These are phyloP conservation scores for Lasiodiplodia sp. DNA, from an alignment of 2,329 filamentous ascomycete genomes.

Conservation along the genomic window DNA sequence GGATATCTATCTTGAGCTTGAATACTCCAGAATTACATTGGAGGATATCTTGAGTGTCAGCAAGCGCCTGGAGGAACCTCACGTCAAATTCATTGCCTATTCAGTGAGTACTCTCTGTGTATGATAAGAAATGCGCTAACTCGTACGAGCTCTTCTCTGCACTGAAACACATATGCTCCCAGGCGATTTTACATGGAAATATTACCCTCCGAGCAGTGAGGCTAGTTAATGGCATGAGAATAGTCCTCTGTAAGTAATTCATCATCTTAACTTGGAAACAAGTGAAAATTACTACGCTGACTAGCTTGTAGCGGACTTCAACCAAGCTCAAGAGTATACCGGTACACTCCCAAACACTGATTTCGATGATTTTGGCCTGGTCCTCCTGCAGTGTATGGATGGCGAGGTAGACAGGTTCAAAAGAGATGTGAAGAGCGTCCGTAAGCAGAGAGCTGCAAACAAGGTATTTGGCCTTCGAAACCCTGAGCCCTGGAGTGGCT, in stretches of 20 bases:
- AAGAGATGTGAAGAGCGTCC: not conserved
- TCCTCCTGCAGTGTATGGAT: not conserved
- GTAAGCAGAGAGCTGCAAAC: not conserved
- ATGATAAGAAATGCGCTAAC: not conserved
- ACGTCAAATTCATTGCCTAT: not conserved
- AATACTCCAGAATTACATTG: not conserved
- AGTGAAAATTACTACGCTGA: slow-evolving; percentile 1
- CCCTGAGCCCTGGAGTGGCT: not conserved
- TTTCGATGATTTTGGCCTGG: not conserved
- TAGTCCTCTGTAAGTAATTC: not conserved
- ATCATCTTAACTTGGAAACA: not conserved
- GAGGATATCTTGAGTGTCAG: not conserved
- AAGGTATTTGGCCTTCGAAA: not conserved
- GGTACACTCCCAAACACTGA: not conserved
- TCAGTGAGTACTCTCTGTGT: not conserved
- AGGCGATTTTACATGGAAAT: not conserved
- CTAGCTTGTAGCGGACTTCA: not conserved
- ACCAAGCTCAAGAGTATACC: not conserved
- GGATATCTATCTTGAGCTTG: not conserved
- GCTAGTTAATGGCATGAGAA: not conserved
- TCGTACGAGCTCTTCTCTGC: not conserved
- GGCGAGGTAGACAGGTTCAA: not conserved
- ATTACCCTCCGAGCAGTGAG: not conserved
- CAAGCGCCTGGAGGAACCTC: not conserved
- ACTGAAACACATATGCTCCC: not conserved